A percentile compares a stretch with the other conserved stretches of the same genome.
These are phyloP conservation scores for Aspergillus japonicus DNA, from an alignment of 2,329 filamentous ascomycete genomes.

Conservation along the genomic window DNA sequence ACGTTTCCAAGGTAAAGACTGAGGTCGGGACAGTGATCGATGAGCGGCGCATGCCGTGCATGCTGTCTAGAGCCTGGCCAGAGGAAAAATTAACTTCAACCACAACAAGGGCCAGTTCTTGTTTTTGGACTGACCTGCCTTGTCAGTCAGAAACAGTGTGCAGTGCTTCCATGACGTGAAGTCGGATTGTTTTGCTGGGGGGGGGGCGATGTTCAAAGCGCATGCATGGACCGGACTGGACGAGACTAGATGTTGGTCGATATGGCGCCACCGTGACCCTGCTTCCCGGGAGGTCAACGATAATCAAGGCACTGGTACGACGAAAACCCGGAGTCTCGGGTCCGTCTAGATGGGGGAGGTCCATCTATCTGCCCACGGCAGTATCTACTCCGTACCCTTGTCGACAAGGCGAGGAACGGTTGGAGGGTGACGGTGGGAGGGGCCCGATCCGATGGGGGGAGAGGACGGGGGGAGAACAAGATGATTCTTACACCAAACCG, in stretches of 20 bases:
- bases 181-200: not conserved
- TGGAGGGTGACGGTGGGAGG: not conserved
- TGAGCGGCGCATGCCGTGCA: not conserved
- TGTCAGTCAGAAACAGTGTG: not conserved
- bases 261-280: not conserved
- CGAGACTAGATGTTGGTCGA: not conserved
- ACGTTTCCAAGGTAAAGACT: not conserved
- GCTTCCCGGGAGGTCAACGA: not conserved
- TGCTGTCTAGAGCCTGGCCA: not conserved
- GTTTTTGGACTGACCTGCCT: not conserved
- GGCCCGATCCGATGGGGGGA: not conserved
- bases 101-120: not conserved
- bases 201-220: not conserved
- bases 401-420: not conserved
- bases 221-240: not conserved
- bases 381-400: too few species aligned
- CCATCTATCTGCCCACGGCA: too few species aligned
- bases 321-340: not conserved
- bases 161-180: not conserved
- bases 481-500: not conserved
- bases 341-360: not conserved
- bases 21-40: not conserved
- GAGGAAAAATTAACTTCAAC: not conserved
- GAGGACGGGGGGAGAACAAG: not conserved
- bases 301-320: not conserved